These are phyloP conservation scores for Benincasa hispida DNA, from an alignment of 306 rosid genomes.

Conservation along the genomic window DNA sequence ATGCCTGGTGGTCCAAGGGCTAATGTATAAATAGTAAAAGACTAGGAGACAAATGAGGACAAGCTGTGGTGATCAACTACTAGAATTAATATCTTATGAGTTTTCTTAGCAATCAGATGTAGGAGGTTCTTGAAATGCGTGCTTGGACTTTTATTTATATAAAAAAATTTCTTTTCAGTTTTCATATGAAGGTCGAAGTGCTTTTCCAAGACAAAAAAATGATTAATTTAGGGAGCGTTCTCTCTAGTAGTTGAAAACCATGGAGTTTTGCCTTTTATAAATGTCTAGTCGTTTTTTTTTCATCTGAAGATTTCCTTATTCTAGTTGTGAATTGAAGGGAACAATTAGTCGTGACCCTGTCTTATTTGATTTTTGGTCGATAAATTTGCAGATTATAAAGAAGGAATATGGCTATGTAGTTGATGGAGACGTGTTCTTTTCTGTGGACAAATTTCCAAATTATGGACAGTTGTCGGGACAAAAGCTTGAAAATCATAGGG, in stretches of 20 bases:
- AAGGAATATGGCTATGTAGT: slow-evolving; percentile 57
- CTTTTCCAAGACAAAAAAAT: not conserved
- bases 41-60: not conserved
- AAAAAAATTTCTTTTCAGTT: not conserved
- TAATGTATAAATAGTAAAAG: too few species aligned
- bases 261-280: not conserved
- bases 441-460: slow-evolving; percentile 68
- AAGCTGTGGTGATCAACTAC: not conserved
- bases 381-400: slow-evolving; percentile 58
- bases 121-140: too few species aligned
- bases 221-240: not conserved
- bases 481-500: slow-evolving; percentile 65
- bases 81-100: too few species aligned
- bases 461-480: slow-evolving; percentile 85
- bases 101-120: too few species aligned
- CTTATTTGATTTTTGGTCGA: not conserved
- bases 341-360: not conserved
- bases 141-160: too few species aligned
- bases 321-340: not conserved
- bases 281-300: not conserved
- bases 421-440: slow-evolving; percentile 85
- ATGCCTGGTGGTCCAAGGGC: not conserved
- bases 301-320: not conserved
- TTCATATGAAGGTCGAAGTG: not conserved
- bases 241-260: not conserved